Evolutionary conservation across 2,329 filamentous ascomycete species (phyloP).

Genomic region (Fusarium chlamydosporum): DNA sequence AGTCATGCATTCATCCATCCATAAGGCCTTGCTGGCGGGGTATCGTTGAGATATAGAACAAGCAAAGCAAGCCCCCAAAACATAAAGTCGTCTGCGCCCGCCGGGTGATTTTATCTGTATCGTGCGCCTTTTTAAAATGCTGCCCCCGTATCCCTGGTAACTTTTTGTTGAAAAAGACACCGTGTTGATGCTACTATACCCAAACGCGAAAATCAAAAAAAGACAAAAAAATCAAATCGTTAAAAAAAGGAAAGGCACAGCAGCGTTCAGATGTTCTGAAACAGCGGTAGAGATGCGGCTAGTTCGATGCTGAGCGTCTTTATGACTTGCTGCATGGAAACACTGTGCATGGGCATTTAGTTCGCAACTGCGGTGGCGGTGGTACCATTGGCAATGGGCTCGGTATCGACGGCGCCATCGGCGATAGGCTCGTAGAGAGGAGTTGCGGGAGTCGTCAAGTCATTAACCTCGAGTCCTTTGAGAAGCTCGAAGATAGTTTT

Average conservation of each 20-base stretch:
- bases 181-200: constrained; percentile 49
- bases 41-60: constrained; percentile 60
- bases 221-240: constrained; percentile 17
- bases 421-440: constrained; percentile 46
- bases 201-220: constrained; percentile 34
- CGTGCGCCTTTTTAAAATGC: constrained; percentile 49
- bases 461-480: constrained; percentile 78
- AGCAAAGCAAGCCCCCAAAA: constrained; percentile 54
- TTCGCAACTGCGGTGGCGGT: constrained; percentile 31
- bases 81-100: constrained; percentile 52
- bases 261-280: constrained; percentile 37
- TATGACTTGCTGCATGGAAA: constrained; percentile 1
- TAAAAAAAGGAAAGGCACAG: constrained; percentile 34
- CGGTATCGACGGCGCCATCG: constrained; percentile 29
- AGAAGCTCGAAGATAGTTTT: constrained; percentile 89
- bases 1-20: constrained; percentile 51
- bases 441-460: constrained; percentile 65
- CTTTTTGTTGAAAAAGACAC: constrained; percentile 62
- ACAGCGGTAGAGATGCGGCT: constrained; percentile 12
- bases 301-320: constrained; percentile 23
- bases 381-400: constrained; percentile 32
- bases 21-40: constrained; percentile 55
- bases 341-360: constrained; percentile 24
- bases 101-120: constrained; percentile 46
- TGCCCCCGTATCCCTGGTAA: constrained; percentile 53